Evolutionary conservation across 352 stramenopile species (phyloP), one percentile per base, ranked within the genome.

Genomic region (Globisporangium emineosum): DNA sequence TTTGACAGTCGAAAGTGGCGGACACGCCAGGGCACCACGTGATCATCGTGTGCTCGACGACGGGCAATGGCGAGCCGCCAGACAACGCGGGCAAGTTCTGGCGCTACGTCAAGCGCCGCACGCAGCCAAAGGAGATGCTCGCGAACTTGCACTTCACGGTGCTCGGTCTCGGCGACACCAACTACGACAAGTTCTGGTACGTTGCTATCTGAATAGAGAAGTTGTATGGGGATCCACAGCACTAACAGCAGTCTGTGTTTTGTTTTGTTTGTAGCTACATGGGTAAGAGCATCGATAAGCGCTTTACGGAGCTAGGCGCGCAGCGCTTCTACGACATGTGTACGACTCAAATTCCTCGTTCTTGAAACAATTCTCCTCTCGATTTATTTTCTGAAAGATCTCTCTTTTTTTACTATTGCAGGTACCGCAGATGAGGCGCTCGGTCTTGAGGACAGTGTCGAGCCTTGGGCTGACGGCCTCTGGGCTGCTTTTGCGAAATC

Each of bases 121-220:
- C 79, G 57, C 86, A 93, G 60, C 79, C 86, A 8, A 80, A 77
- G 25, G 82, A 94, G 49, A 68, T 93, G 51, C 83, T 98, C 32
- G 57, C 68, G 53, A 84, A 89, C 40, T 66, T 97, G 2, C 61
- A 65, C 8, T 98, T 88, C 75, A 85, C 83, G 25, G 91, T 98
- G 27, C 81, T 99, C 5, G 96, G 72, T 8, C 76, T 99, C 6
- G 96, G 96, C 27, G 96, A 99, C 74, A 98, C 95, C 45, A 99
- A 99, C 77, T 99, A 99, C 71, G 93, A 98, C 80, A 88, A 97
- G 71, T 98, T 98, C 63, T 98, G 94, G 79, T 91, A 54, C 61
- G 42, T 67, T 50, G 25, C n/a, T 3, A 43, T 43, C 15, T 13
- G 13, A 43, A 43, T 43, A 43, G 35, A 5, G 32, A 43, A 8